Conservation (phyloP, 2,329 filamentous ascomycete genomes). For the Botrytis porri region DNA sequence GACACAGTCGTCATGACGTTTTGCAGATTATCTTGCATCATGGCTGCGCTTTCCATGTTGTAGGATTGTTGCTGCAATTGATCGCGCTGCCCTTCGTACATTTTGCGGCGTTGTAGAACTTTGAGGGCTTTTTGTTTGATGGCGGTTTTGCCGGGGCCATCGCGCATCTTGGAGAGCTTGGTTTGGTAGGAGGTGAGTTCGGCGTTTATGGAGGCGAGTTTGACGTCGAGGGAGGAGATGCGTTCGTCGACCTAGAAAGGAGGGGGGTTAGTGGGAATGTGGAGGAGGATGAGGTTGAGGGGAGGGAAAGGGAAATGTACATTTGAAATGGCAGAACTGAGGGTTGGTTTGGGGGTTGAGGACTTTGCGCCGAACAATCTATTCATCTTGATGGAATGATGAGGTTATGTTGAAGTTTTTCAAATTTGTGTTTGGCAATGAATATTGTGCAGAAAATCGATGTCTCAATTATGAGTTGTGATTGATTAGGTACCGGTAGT, state of each 20-base stretch:
- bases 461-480: neutral
- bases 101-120: constrained; percentile 86
- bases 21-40: constrained; percentile 98
- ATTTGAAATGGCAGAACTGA: constrained; percentile 78
- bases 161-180: constrained; percentile 88
- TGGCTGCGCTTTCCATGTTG: constrained; percentile 98
- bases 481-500: neutral
- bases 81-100: constrained; percentile 91
- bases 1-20: constrained; percentile 94
- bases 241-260: constrained; percentile 69
- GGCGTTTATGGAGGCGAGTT: constrained; percentile 86
- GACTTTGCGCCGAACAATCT: constrained; percentile 89
- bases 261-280: constrained; percentile 23
- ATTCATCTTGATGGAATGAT: constrained; percentile 63
- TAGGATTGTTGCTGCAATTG: constrained; percentile 92
- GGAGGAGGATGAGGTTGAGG: neutral
- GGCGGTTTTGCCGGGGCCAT: constrained; percentile 88
- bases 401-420: neutral
- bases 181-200: constrained; percentile 86
- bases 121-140: constrained; percentile 94
- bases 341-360: constrained; percentile 84
- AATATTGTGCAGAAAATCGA: neutral
- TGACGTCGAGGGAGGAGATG: constrained; percentile 86
- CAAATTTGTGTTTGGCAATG: neutral
- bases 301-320: constrained; percentile 45